phyloP scores from a whole-genome alignment of 2,329 filamentous ascomycete genomes.

The Sarocladium strictum region DNA sequence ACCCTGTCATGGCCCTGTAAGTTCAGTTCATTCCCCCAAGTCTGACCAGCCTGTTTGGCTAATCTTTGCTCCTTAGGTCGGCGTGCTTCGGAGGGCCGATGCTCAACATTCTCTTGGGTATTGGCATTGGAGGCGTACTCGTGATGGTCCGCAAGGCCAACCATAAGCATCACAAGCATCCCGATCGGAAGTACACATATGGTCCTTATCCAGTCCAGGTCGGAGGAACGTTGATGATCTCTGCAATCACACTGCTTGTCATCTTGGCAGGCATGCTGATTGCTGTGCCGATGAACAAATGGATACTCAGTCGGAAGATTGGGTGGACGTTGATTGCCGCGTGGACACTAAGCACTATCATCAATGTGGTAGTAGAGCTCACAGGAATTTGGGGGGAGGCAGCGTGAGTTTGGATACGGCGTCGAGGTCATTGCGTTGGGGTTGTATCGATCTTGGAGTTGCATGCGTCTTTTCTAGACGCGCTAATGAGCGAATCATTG shows the following conservation, averaged over 20 bases:
- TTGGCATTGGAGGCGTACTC: constrained; percentile 84
- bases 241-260: constrained; percentile 73
- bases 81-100: constrained; percentile 98
- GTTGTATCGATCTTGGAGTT: neutral
- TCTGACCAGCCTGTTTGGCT: neutral
- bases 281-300: constrained; percentile 76
- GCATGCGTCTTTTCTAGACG: neutral
- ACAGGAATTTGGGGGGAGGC: constrained; percentile 43
- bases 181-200: constrained; percentile 57
- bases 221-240: constrained; percentile 78
- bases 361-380: constrained; percentile 78
- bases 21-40: constrained; percentile 20
- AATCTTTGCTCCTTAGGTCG: constrained; percentile 39
- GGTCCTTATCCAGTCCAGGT: constrained; percentile 79
- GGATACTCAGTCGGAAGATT: constrained; percentile 77
- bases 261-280: constrained; percentile 75
- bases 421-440: neutral
- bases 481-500: neutral
- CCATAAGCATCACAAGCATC: constrained; percentile 60
- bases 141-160: constrained; percentile 73
- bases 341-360: constrained; percentile 73
- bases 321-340: constrained; percentile 74
- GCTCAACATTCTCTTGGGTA: constrained; percentile 92
- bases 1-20: constrained; percentile 87
- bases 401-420: neutral